Percentiles rank a stretch among this genome's conserved stretches.
phyloP scores from a whole-genome alignment of 1,284 basidiomycete genomes.

The Flammula alnicola region DNA sequence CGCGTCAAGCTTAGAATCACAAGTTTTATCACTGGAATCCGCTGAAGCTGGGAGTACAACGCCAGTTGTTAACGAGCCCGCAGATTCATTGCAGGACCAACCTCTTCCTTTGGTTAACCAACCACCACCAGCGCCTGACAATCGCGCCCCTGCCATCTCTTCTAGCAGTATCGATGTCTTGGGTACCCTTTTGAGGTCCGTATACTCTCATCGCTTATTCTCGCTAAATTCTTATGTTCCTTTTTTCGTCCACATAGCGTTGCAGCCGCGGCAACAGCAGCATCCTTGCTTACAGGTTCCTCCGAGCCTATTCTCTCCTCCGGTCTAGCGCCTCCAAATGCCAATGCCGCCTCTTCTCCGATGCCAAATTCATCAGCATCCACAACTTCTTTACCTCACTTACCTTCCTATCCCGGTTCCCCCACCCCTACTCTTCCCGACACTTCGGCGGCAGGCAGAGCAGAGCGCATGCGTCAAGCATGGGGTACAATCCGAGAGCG shows the following conservation, averaged over 20 bases:
- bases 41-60: conserved; percentile 5
- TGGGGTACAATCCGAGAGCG: conserved; percentile 72
- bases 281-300: conserved; percentile 69
- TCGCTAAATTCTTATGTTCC: conserved; percentile 16
- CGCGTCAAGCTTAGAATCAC: conserved; percentile 11
- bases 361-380: conserved; percentile 14
- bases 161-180: conserved; percentile 79
- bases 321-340: conserved; percentile 39
- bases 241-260: conserved; percentile 60
- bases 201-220: conserved; percentile 9
- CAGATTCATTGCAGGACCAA: conserved; percentile 7
- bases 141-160: conserved; percentile 45
- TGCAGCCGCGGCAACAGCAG: conserved; percentile 80
- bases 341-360: conserved; percentile 16
- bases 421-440: conserved; percentile 28
- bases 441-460: conserved; percentile 32
- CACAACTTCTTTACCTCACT: conserved; percentile 18
- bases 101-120: background rate
- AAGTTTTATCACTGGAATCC: conserved; percentile 6
- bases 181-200: conserved; percentile 76
- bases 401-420: conserved; percentile 17
- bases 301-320: conserved; percentile 63
- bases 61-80: conserved; percentile 10
- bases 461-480: conserved; percentile 53
- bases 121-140: conserved; percentile 18